These are phyloP conservation scores for Trichoderma guizhouense DNA, from an alignment of 2,329 filamentous ascomycete species.

Conservation along the genomic window DNA sequence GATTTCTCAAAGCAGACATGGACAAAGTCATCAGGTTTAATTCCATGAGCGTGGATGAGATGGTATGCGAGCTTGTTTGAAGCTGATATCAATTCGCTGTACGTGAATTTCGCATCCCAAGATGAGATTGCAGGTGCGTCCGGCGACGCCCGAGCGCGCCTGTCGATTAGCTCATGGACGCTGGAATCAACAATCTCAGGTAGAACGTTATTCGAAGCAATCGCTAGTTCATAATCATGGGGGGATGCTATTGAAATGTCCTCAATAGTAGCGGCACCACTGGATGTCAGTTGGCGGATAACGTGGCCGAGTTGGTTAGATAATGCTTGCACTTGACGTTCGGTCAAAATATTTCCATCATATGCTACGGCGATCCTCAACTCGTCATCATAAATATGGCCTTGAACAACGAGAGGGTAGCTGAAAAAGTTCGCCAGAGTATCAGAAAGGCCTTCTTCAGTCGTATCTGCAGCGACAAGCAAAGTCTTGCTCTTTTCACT, in stretches of 20 bases:
- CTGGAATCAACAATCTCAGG: too few species aligned
- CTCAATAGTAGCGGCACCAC: not conserved
- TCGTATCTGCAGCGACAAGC: not conserved
- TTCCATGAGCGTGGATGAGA: not conserved
- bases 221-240: not conserved
- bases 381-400: not conserved
- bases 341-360: not conserved
- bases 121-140: not conserved
- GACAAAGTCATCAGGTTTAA: conserved; percentile 18
- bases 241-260: not conserved
- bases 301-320: not conserved
- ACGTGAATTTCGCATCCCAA: conserved; percentile 34
- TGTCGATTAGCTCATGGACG: too few species aligned
- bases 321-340: not conserved
- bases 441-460: not conserved
- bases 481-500: not conserved
- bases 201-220: not conserved
- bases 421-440: not conserved
- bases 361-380: not conserved
- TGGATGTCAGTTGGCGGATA: not conserved
- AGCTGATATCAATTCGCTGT: conserved; percentile 30
- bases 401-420: not conserved
- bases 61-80: conserved; percentile 16
- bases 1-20: conserved; percentile 16
- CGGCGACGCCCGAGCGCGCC: too few species aligned